Conservation (phyloP, 75 land plant species). For the Pinus albicaulis region DNA sequence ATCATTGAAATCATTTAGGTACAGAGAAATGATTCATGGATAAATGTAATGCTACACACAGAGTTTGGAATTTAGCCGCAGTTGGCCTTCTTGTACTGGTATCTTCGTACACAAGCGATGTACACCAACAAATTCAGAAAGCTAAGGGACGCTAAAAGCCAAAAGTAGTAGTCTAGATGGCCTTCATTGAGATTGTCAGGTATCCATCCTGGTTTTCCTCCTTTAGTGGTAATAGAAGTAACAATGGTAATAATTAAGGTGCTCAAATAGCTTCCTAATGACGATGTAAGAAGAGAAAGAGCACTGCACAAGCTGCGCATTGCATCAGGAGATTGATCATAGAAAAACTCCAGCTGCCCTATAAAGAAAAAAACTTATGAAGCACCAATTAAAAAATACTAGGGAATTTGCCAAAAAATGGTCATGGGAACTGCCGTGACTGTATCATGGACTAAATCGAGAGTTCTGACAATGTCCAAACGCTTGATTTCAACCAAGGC, state of each 20-base stretch:
- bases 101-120: slow-evolving; percentile 23
- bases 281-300: slow-evolving; percentile 54
- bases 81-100: slow-evolving; percentile 4
- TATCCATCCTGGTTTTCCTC: slow-evolving; percentile 23
- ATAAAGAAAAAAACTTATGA: slow-evolving; percentile 77
- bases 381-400: slow-evolving; percentile 73
- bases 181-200: slow-evolving; percentile 16
- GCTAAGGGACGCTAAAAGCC: slow-evolving; percentile 54
- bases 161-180: slow-evolving; percentile 58
- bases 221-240: slow-evolving; percentile 34
- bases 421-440: slow-evolving; percentile 36
- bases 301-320: slow-evolving; percentile 79
- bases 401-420: slow-evolving; percentile 81
- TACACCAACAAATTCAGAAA: slow-evolving; percentile 31
- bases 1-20: no score
- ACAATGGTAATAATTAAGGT: slow-evolving; percentile 61
- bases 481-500: slow-evolving; percentile 47
- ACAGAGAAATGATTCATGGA: no score
- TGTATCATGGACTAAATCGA: slow-evolving; percentile 7
- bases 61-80: no score
- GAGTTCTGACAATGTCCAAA: slow-evolving; percentile 19
- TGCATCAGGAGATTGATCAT: slow-evolving; percentile 87
- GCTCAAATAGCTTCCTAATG: slow-evolving; percentile 81
- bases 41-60: no score
- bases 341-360: slow-evolving; percentile 84